A percentile compares a stretch with the other conserved stretches of the same genome.
Conservation (phyloP, 192 early-diverging fungal species). For the Backusella psychrophila region DNA sequence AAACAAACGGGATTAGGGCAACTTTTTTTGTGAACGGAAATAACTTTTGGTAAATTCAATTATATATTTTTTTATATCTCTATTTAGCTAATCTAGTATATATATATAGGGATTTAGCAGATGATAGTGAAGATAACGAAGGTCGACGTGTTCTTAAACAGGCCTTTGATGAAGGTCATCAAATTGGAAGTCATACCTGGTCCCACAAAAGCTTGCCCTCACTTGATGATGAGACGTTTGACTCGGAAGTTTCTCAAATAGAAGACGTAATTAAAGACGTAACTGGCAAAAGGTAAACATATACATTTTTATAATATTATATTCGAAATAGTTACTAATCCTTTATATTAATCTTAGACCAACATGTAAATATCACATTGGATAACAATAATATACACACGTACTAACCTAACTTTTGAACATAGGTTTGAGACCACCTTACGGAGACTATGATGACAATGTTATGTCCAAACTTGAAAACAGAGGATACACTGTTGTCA, state of each 20-base stretch:
- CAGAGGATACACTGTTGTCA: slow-evolving; percentile 35
- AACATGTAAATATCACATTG: not conserved
- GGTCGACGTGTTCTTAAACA: slow-evolving; percentile 16
- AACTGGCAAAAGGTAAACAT: slow-evolving; percentile 13
- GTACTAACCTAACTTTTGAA: not conserved
- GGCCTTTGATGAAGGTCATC: slow-evolving; percentile 28
- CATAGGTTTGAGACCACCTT: slow-evolving; percentile 40
- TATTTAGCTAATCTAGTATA: not conserved
- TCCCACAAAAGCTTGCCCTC: slow-evolving; percentile 35
- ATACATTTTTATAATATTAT: not conserved
- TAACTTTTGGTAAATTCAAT: slow-evolving; percentile 33
- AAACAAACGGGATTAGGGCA: slow-evolving; percentile 25
- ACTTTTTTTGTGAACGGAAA: slow-evolving; percentile 69
- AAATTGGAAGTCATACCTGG: slow-evolving; percentile 54
- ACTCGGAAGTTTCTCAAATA: slow-evolving; percentile 28
- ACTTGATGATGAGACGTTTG: not conserved
- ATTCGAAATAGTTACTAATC: too few species aligned
- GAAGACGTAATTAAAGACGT: slow-evolving; percentile 7
- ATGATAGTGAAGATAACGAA: not conserved
- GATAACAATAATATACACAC: not conserved
- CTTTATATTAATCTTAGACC: slow-evolving; percentile 6
- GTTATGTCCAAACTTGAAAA: slow-evolving; percentile 16
- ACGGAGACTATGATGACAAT: slow-evolving; percentile 30
- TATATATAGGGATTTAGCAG: slow-evolving; percentile 8
- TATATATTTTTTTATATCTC: not conserved